These are phyloP conservation scores for Pyrenula massariospora DNA, from an alignment of 495 filamentous ascomycete species.

Conservation along the genomic window DNA sequence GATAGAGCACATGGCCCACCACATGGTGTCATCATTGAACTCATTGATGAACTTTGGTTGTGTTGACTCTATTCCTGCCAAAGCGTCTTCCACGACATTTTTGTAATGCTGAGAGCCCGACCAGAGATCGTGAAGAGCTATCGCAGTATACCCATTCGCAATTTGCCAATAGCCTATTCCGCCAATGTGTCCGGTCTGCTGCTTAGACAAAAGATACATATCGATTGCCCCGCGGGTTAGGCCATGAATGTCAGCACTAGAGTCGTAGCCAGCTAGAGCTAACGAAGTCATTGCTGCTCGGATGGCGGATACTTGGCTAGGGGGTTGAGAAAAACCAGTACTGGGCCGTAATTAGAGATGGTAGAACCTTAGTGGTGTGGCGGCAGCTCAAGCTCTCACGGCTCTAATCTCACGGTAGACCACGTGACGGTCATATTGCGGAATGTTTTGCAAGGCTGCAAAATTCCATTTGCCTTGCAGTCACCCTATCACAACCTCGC, in stretches of 20 bases:
- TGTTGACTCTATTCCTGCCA: not conserved
- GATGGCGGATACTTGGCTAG: no score
- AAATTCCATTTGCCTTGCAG: no score
- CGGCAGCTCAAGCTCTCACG: no score
- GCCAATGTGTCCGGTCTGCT: not conserved
- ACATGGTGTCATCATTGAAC: not conserved
- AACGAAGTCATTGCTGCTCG: not conserved
- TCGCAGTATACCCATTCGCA: not conserved
- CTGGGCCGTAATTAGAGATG: no score
- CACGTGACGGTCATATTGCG: no score
- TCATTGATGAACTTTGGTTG: not conserved
- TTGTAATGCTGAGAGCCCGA: not conserved
- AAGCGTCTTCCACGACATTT: not conserved
- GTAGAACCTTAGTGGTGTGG: no score
- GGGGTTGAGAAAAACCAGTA: no score
- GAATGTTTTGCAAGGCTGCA: no score
- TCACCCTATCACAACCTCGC: no score
- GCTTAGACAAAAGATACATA: not conserved
- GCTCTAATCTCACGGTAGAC: no score
- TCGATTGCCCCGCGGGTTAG: not conserved
- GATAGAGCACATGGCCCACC: not conserved
- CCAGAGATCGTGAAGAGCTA: not conserved
- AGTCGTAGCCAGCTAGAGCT: not conserved
- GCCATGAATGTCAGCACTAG: not conserved
- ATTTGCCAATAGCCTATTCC: not conserved